Conservation (phyloP, 257 asterid species). For the Echites panduratus region DNA sequence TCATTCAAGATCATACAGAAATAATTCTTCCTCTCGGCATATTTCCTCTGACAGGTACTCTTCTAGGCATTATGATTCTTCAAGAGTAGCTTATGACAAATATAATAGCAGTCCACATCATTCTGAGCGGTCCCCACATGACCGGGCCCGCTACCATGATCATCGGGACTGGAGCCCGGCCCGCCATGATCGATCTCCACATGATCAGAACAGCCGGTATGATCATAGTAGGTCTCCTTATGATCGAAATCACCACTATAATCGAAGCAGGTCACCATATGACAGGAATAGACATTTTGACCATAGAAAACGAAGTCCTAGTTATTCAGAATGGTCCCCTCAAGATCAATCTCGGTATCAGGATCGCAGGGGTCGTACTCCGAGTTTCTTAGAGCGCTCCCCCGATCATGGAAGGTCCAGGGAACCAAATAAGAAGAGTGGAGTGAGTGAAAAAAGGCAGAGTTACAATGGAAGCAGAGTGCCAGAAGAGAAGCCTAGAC, state of each 20-base stretch:
- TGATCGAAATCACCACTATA: conserved; percentile 39
- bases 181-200: conserved; percentile 30
- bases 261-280: conserved; percentile 72
- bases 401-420: conserved; percentile 58
- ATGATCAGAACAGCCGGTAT: conserved; percentile 41
- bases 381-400: conserved; percentile 53
- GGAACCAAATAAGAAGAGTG: conserved; percentile 51
- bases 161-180: conserved; percentile 59
- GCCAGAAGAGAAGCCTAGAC: conserved; percentile 52
- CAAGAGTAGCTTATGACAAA: conserved; percentile 54
- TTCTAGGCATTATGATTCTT: conserved; percentile 65
- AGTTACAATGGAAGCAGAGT: conserved; percentile 47
- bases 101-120: conserved; percentile 68
- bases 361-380: conserved; percentile 59
- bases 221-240: conserved; percentile 43
- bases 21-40: conserved; percentile 42
- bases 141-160: conserved; percentile 53
- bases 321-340: conserved; percentile 57
- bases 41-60: conserved; percentile 64
- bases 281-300: conserved; percentile 62
- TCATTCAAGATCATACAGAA: conserved; percentile 24
- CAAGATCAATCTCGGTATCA: conserved; percentile 57
- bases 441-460: conserved; percentile 44
- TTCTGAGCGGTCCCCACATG: conserved; percentile 67
- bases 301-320: conserved; percentile 64